Evolutionary conservation across 768 basidiomycete species (phyloP), one percentile per base, ranked within the genome.

Genomic region (Mycena chlorophos): DNA sequence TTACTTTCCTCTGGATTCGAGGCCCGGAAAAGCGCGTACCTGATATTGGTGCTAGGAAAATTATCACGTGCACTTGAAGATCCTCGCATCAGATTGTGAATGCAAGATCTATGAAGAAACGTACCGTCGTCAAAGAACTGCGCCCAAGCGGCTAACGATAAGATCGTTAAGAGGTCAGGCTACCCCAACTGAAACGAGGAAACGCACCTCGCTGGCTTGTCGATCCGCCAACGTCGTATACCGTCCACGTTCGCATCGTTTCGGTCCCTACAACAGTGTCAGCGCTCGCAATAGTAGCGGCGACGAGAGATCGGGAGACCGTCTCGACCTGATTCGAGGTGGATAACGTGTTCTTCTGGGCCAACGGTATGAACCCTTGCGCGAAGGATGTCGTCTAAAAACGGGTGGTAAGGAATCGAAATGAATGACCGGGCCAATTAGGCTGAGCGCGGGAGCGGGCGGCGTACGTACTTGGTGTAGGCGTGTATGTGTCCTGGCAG

Each of bases 121-220:
- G 46, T 49, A 85, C 84, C 81, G 64, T 86, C 80, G 52, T 88
- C 85, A 55, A 88, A 87, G 65, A 82, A 88, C 25, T 86, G 84
- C 1, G 81, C 82, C 87, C 86, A 87, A 4, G 79, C 78, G 52
- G 80, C 85, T 85, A 51, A n/a, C n/a, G n/a, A n/a, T 19, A 31
- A 31, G 20, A 25, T 25, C 14, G 49, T 13, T 46, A 26, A 48
- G 51, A 26, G 51, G 42, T 13, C 4, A 29, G 23, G 13, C 2
- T 19, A 34, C 30, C 17, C 47, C 4, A 23, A 2, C 10, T 37
- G 40, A 48, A n/a, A 43, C 1, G 14, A 27, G 34, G 54, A 10
- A 38, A 61, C 73, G 49, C 59, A 83, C 84, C 80, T 70, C 84
- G 69, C 63, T 85, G 81, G 51, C 77, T 76, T 28, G 79, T 73